These are phyloP conservation scores for Hypoxylon trugodes DNA, from an alignment of 495 filamentous ascomycete species.

Conservation along the genomic window DNA sequence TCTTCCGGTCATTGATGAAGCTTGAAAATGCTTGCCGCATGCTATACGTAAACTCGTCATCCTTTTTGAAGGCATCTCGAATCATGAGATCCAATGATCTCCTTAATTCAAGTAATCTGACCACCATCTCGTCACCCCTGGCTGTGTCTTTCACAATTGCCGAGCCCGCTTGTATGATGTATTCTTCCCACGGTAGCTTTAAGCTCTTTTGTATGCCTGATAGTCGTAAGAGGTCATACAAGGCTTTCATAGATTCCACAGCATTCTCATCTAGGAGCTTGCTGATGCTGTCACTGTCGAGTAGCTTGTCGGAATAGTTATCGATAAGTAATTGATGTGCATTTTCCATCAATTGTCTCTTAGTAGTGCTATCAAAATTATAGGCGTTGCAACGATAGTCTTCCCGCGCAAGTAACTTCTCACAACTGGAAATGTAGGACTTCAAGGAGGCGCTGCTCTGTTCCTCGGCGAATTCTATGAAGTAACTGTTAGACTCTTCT, in stretches of 20 bases:
- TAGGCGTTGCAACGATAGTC: conserved; percentile 76
- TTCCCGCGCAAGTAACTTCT: conserved; percentile 73
- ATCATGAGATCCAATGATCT: conserved; percentile 78
- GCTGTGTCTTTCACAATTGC: conserved; percentile 81
- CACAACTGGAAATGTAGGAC: conserved; percentile 73
- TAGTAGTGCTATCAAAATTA: conserved; percentile 82
- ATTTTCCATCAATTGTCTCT: conserved; percentile 72
- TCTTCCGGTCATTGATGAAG: conserved; percentile 89
- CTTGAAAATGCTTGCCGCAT: conserved; percentile 83
- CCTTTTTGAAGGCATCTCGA: conserved; percentile 73
- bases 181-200: conserved; percentile 74
- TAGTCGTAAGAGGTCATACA: conserved; percentile 77
- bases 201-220: conserved; percentile 70
- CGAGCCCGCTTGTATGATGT: conserved; percentile 80
- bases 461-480: conserved; percentile 69
- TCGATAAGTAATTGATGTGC: conserved; percentile 74
- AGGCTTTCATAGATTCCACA: conserved; percentile 70
- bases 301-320: conserved; percentile 66
- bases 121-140: conserved; percentile 85
- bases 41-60: conserved; percentile 76
- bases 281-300: conserved; percentile 68
- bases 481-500: conserved; percentile 68
- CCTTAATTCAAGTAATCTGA: conserved; percentile 83
- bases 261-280: conserved; percentile 73
- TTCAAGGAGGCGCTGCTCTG: conserved; percentile 67